These are phyloP conservation scores for Rheum nobile DNA, from an alignment of 148 eudicot species.

Conservation along the genomic window DNA sequence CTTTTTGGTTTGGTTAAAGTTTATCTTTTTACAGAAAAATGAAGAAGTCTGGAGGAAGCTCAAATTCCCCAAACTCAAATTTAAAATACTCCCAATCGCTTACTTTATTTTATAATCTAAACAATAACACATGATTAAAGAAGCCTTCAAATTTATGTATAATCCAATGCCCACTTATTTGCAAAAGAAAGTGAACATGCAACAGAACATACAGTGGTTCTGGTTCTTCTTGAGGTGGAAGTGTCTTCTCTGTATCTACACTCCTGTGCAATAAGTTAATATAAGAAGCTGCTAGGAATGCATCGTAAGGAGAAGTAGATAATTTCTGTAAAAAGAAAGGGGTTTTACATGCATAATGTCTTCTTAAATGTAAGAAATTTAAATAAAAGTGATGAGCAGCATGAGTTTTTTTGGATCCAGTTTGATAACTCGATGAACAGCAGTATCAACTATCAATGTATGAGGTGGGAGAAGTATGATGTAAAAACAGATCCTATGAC, in stretches of 20 bases:
- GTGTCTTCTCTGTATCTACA: constrained; percentile 23
- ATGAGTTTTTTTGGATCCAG: background rate
- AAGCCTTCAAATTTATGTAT: background rate
- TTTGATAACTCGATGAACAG: background rate
- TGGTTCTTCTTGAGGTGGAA: constrained; percentile 18
- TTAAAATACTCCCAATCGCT: background rate
- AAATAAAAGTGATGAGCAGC: background rate
- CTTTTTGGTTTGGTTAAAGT: background rate
- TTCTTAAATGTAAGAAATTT: background rate
- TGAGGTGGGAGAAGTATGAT: background rate
- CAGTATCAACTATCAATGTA: background rate
- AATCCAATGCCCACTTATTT: background rate
- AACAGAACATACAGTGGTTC: constrained; percentile 40
- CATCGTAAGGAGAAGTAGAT: background rate
- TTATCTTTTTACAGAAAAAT: background rate
- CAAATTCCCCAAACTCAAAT: background rate
- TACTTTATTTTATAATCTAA: background rate
- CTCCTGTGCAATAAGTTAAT: constrained; percentile 19
- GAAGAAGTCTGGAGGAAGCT: background rate
- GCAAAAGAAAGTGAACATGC: background rate
- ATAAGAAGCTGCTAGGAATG: background rate
- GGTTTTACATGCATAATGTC: background rate
- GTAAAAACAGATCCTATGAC: background rate
- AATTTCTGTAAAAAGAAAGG: background rate
- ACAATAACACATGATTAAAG: background rate